These are phyloP conservation scores for Botryosphaeria dothidea DNA, from an alignment of 2,329 filamentous ascomycete species.

Conservation along the genomic window DNA sequence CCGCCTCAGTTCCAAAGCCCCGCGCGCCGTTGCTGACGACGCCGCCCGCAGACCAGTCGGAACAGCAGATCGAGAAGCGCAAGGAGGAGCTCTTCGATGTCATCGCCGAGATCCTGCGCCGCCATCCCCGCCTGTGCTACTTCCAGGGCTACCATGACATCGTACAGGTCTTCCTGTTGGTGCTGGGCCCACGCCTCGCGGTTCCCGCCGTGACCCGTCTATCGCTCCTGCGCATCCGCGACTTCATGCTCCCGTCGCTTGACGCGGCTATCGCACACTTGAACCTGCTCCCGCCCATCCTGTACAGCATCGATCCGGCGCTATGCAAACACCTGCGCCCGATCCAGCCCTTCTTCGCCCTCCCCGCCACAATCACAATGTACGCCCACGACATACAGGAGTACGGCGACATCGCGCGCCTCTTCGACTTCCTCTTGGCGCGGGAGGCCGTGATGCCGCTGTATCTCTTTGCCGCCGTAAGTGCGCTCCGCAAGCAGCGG, in stretches of 20 bases:
- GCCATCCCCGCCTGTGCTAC: constrained; percentile 82
- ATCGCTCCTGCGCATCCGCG: constrained; percentile 85
- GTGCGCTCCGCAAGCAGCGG: constrained; percentile 1
- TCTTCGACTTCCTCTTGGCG: constrained; percentile 91
- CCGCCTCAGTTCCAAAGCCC: neutral
- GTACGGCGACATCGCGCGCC: constrained; percentile 81
- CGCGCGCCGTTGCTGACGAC: constrained; percentile 25
- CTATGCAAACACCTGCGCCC: constrained; percentile 74
- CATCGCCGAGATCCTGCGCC: constrained; percentile 78
- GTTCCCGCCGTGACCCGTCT: constrained; percentile 71
- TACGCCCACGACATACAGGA: constrained; percentile 95
- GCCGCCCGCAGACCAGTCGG: constrained; percentile 62
- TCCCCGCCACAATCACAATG: constrained; percentile 91
- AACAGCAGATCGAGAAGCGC: constrained; percentile 66
- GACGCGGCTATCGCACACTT: constrained; percentile 80
- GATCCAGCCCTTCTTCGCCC: constrained; percentile 85
- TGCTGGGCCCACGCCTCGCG: constrained; percentile 67
- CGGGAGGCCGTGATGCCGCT: constrained; percentile 84
- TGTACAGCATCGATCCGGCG: constrained; percentile 69
- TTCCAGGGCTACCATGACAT: constrained; percentile 99
- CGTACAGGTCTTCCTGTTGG: constrained; percentile 89
- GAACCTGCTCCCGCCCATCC: constrained; percentile 80
- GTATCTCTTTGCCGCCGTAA: constrained; percentile 74
- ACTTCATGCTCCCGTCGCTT: constrained; percentile 95
- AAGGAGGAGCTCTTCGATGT: constrained; percentile 77